These are phyloP conservation scores for Yarrowia sp. DNA, from an alignment of 805 yeast genomes.

Conservation along the genomic window DNA sequence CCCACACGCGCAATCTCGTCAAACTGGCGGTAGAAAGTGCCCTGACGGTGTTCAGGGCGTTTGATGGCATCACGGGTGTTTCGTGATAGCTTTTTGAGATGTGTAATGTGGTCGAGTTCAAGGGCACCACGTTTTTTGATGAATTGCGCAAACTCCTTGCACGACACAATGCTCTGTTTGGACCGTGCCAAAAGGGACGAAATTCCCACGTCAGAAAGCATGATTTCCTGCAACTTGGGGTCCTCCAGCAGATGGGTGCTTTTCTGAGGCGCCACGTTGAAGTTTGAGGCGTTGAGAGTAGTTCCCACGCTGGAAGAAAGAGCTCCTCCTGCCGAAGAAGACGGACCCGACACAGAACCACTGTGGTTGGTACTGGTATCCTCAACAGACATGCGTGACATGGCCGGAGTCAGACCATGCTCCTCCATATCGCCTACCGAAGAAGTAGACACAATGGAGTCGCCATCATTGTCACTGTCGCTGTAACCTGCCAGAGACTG, in stretches of 20 bases:
- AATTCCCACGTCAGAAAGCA: constrained; percentile 51
- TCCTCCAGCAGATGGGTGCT: constrained; percentile 36
- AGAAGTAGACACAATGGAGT: constrained; percentile 1
- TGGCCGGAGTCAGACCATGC: constrained; percentile 10
- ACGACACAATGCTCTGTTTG: constrained; percentile 73
- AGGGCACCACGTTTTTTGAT: constrained; percentile 71
- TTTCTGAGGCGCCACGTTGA: constrained; percentile 21
- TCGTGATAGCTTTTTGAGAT: constrained; percentile 65
- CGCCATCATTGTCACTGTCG: constrained; percentile 15
- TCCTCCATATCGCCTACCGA: constrained; percentile 20
- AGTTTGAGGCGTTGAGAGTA: constrained; percentile 15
- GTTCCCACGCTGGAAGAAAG: background rate
- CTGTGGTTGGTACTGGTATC: background rate
- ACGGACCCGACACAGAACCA: background rate
- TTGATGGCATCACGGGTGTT: constrained; percentile 51
- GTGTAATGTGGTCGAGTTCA: constrained; percentile 75
- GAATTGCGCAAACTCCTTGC: constrained; percentile 81
- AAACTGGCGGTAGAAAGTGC: constrained; percentile 63
- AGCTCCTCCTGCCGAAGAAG: background rate
- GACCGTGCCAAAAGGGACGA: constrained; percentile 68
- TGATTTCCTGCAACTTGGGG: constrained; percentile 37
- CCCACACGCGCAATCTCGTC: constrained; percentile 72
- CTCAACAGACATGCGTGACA: background rate
- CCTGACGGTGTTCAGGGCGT: constrained; percentile 51
- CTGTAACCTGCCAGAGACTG: constrained; percentile 2